A percentile compares a stretch with the other conserved stretches of the same genome.
Conservation (phyloP, 164 flowering plant genomes). For the Magnolia officinalis region DNA sequence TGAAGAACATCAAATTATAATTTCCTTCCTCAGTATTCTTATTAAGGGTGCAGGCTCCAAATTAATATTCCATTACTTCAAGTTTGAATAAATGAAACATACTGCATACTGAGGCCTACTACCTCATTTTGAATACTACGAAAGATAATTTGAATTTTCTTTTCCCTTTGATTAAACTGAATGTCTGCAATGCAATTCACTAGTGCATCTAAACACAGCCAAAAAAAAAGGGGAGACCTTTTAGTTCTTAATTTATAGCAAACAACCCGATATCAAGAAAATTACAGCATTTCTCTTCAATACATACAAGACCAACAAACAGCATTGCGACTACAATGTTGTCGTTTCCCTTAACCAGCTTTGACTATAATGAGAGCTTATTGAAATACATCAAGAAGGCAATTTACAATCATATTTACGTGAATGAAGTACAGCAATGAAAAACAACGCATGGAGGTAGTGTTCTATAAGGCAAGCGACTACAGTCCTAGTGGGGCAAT, state of each 20-base stretch:
- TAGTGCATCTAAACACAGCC: too few species aligned
- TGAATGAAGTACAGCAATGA: slow-evolving; percentile 4
- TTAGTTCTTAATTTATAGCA: background rate
- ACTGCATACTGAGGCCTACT: too few species aligned
- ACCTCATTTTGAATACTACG: too few species aligned
- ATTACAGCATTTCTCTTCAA: background rate
- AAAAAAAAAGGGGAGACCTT: too few species aligned
- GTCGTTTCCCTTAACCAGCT: background rate
- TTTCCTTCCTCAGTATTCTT: background rate
- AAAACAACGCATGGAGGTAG: background rate
- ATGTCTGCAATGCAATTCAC: too few species aligned
- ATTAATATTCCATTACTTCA: too few species aligned
- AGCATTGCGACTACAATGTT: background rate
- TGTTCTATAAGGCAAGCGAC: background rate
- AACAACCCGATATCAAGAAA: slow-evolving; percentile 1
- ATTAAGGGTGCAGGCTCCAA: too few species aligned
- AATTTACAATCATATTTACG: slow-evolving; percentile 16
- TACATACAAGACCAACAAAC: background rate
- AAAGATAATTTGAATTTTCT: too few species aligned
- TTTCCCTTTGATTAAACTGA: too few species aligned
- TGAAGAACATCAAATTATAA: background rate
- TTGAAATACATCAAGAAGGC: background rate
- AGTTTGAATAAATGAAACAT: too few species aligned
- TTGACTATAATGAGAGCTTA: background rate
- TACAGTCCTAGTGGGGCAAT: background rate